Conservation (phyloP, 2,329 filamentous ascomycete species). For the Aphanoascus verrucosus region DNA sequence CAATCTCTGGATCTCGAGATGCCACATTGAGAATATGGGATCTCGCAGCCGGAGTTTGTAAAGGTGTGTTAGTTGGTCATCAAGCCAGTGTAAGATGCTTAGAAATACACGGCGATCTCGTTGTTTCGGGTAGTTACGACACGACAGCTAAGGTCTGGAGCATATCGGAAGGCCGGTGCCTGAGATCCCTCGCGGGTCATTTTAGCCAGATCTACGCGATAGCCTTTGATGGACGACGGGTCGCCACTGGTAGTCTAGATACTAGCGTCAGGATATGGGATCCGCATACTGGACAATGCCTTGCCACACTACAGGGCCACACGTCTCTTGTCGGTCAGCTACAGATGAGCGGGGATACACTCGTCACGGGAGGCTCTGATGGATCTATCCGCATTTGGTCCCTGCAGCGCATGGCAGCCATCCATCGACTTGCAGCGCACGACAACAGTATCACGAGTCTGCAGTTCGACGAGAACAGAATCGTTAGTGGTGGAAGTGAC, state of each 20-base stretch:
- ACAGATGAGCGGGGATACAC: conserved; percentile 86
- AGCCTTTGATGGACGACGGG: conserved; percentile 85
- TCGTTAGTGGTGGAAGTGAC: conserved; percentile 92
- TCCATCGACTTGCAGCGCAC: conserved; percentile 88
- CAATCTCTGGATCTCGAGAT: conserved; percentile 91
- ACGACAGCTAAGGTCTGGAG: conserved; percentile 96
- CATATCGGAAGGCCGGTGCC: conserved; percentile 85
- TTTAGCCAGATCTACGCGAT: conserved; percentile 99
- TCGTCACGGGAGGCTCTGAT: conserved; percentile 93
- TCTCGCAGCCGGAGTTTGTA: conserved; percentile 82
- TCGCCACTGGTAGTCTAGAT: conserved; percentile 91
- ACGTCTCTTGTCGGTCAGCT: conserved; percentile 93
- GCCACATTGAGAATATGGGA: conserved; percentile 95
- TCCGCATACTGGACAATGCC: conserved; percentile 71
- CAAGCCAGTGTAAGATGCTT: conserved; percentile 98
- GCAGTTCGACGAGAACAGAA: conserved; percentile 90
- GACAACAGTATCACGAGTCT: conserved; percentile 97
- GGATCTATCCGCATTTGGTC: conserved; percentile 96
- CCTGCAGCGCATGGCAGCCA: conserved; percentile 75
- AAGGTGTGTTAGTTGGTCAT: conserved; percentile 92
- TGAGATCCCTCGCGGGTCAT: conserved; percentile 82
- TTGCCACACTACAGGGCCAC: conserved; percentile 89
- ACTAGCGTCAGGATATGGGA: conserved; percentile 98
- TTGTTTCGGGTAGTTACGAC: conserved; percentile 97
- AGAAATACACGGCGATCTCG: conserved; percentile 89